Base-by-base conservation (phyloP, 2,329 filamentous ascomycete species). In the Pseudocercospora cruenta region DNA sequence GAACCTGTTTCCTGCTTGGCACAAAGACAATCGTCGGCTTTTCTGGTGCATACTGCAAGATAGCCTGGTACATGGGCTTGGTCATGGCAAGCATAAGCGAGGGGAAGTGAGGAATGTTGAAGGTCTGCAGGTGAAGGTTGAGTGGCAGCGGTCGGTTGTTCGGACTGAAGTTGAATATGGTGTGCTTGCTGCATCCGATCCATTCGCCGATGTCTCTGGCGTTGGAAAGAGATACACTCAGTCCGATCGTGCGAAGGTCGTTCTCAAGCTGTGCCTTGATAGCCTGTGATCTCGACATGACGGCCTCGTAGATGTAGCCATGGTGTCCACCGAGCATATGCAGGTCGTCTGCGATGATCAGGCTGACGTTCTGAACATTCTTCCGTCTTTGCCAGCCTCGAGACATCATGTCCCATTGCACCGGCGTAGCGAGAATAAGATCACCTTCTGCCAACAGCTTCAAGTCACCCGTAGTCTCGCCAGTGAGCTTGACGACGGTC, bases 1-100 rank as follows among this genome's bases (percentile, higher is more conserved):
- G 89, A 8, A 93, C 93, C 80, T 99, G 95, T 81, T 98, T 99
- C 69, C 96, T 88, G 76, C 87, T 96, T 0, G 95, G 93, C 36
- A 98, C 92, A 73, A 98, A 99, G 8, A 97, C 84, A 73, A 99
- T 88, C 1, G 93, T 91, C 28, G 94, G 94, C 80, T 97, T 95
- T 69, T 96, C 70, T 0, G 92, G 84, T 6, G 95, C 96, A 78
- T 96, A 87, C 74, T 96, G 93, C 2, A 93, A 87, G 71, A 99
- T 92, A 2, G 94, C 91, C 67, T 92, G 84, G 78, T 97, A 98
- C 1, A 93, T 90, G 21, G 96, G 96, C 79, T 96, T 94, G 16
- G 94, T 93, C 95, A 99, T 99, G 14, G 95, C 94, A 72, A 99
- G 87, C 95, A 99, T 99, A 47, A 99, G 86, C 10, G 95, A 98